Percentiles rank a stretch among this genome's conserved stretches.
Conservation (phyloP, 2,329 filamentous ascomycete species). For the Monosporascus sp. region DNA sequence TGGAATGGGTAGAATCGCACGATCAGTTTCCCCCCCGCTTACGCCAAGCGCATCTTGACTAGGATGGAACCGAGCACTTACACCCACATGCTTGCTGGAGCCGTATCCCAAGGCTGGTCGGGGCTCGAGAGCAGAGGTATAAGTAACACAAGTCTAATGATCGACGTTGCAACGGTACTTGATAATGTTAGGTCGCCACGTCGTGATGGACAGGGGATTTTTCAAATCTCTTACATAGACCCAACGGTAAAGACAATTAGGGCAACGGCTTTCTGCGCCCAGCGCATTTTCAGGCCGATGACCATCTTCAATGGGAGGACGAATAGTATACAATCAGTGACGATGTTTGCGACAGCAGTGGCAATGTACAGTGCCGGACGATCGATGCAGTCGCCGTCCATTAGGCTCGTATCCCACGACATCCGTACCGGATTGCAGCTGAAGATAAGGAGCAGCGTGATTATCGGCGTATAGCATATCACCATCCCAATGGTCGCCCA, state of each 20-base stretch:
- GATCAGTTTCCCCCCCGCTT: too few species aligned
- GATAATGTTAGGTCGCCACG: background rate
- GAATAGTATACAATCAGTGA: slow-evolving; percentile 40
- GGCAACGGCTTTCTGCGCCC: slow-evolving; percentile 38
- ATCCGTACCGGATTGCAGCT: slow-evolving; percentile 19
- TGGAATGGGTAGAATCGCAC: background rate
- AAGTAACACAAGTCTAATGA: slow-evolving; percentile 6
- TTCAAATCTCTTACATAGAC: slow-evolving; percentile 28
- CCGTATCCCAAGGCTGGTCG: slow-evolving; percentile 11
- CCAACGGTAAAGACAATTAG: slow-evolving; percentile 39
- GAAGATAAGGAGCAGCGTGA: slow-evolving; percentile 21
- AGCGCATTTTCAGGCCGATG: slow-evolving; percentile 34
- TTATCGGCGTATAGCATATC: slow-evolving; percentile 14
- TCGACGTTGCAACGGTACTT: slow-evolving; percentile 7
- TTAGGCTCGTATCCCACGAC: slow-evolving; percentile 13
- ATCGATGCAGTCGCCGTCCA: slow-evolving; percentile 12
- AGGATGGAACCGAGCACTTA: slow-evolving; percentile 1
- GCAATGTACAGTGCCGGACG: slow-evolving; percentile 7
- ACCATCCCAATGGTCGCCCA: slow-evolving; percentile 17
- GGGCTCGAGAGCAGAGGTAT: slow-evolving; percentile 3
- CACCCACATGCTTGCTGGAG: slow-evolving; percentile 11
- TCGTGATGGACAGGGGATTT: background rate
- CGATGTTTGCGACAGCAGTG: slow-evolving; percentile 38
- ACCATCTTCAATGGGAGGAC: slow-evolving; percentile 39
- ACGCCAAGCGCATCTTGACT: background rate